These are phyloP conservation scores for Malassezia japonica DNA, from an alignment of 1,284 basidiomycete species.

Conservation along the genomic window DNA sequence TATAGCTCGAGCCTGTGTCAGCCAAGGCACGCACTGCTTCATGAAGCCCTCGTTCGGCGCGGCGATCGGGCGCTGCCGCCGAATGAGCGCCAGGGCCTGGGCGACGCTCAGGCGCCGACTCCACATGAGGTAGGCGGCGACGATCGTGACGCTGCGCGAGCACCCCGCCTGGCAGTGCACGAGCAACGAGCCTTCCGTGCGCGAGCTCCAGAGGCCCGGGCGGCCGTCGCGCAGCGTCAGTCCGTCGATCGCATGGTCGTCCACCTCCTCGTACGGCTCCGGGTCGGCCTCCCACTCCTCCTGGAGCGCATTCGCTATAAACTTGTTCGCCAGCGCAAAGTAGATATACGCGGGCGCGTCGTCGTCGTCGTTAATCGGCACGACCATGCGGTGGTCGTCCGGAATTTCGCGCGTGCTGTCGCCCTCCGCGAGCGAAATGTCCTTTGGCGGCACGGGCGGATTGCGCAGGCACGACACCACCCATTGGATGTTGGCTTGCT, in stretches of 20 bases:
- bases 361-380: constrained; percentile 48
- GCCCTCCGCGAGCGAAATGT: background rate
- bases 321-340: constrained; percentile 38
- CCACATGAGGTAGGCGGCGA: constrained; percentile 49
- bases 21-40: constrained; percentile 25
- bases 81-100: constrained; percentile 44
- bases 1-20: constrained; percentile 42
- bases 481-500: constrained; percentile 28
- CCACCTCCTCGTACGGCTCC: background rate
- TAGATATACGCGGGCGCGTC: constrained; percentile 47
- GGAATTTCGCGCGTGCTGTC: constrained; percentile 17
- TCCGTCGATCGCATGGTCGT: background rate
- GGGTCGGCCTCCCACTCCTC: constrained; percentile 26
- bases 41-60: constrained; percentile 48
- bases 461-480: constrained; percentile 38
- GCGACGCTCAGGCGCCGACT: constrained; percentile 32
- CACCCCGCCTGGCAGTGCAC: constrained; percentile 50
- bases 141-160: constrained; percentile 44
- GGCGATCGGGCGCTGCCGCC: constrained; percentile 30
- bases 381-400: constrained; percentile 32
- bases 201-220: constrained; percentile 30
- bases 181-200: constrained; percentile 37
- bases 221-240: constrained; percentile 11
- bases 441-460: constrained; percentile 23
- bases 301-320: constrained; percentile 34